Base-by-base conservation (phyloP, 2,329 filamentous ascomycete genomes). In the Pyrenochaeta sp. region DNA sequence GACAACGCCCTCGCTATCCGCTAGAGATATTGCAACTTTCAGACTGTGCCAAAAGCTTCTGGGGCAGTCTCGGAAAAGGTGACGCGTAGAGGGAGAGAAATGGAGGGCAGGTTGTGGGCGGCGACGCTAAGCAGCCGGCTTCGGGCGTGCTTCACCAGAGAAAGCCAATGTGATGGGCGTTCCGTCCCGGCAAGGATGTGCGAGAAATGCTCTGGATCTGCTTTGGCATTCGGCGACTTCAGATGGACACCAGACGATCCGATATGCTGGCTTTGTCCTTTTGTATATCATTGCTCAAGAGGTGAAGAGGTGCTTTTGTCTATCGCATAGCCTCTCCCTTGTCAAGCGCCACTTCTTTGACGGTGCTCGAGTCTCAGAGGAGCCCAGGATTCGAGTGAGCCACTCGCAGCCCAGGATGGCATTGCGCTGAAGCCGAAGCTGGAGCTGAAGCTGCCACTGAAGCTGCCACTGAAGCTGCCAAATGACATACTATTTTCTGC, bases 131-230 rank as follows among this genome's bases (percentile, higher is more conserved):
- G 15, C 15, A 44, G 28, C 37, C 2, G 28, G 30, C 19, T 34
- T 28, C n/a, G 40, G 39, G 15, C 32, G 36, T 28, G 30, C 28
- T 47, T 46, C n/a, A 47, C 46, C 54, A 53, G 56, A 52, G 53
- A 50, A 47, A 45, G 55, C 55, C 59, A 55, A 56, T 48, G 39
- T 56, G 22, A 52, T 65, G 51, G 59, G 57, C 50, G 58, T 52
- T 49, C 58, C 58, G 52, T 54, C 59, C 58, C 43, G 62, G 61
- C 36, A 59, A 55, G 55, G 45, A 65, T 61, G 52, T 57, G 62
- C 62, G 50, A 28, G 37, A 45, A 46, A 45, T 57, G 47, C 52
- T 53, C 46, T 55, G 50, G 59, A 61, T 59, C 57, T 54, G 48
- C 58, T 42, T 45, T 50, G 44, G 37, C 40, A 28, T 56, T 66